Evolutionary conservation across 2,329 filamentous ascomycete genomes (phyloP), one percentile per base, ranked within the genome.

Genomic region (Microcyclospora tardicrescens): DNA sequence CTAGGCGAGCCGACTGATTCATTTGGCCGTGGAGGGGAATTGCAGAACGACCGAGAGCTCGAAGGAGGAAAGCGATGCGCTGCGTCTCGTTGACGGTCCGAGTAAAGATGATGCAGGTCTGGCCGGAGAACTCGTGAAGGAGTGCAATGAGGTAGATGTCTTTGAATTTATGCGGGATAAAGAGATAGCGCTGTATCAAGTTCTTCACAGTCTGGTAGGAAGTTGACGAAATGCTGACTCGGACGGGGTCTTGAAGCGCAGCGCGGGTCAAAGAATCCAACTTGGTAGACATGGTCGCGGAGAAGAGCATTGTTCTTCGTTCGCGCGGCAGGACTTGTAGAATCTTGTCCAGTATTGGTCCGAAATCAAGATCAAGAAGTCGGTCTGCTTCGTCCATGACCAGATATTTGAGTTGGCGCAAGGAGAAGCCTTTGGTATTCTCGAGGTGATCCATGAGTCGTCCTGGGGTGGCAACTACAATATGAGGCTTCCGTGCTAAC

Each of bases 321-420:
- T 86, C 79, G 31, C 78, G 69, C 0, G 86, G 87, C 4, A 95
- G 67, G 16, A 93, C 84, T 61, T 91, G 89, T 37, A 96, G 73
- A 39, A 95, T 85, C 63, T 93, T 94, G 62, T 95, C 85, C 29
- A 96, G 75, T 15, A 87, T 81, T 2, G 86, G 84, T 0, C 87
- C 87, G 50, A 96, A 96, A 59, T 95, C 87, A 58, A 95, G 79
- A 56, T 98, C 91, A 2, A 96, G 73, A 9, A 96, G 71, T 42
- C 87, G 72, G 60, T 96, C 89, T 16, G 89, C 89, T 64, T 95
- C 89, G 56, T 95, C 89, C 75, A 96, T 86, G 44, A 95, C 87
- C 3, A 96, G 68, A 56, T 89, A 94, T 55, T 87, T 87, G 29
- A 95, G 67, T 3, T 73, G 72, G 24, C 81, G 75, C 35, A 96